Base-by-base conservation (phyloP, 129 eudicot species). In the Artemisia argyi region DNA sequence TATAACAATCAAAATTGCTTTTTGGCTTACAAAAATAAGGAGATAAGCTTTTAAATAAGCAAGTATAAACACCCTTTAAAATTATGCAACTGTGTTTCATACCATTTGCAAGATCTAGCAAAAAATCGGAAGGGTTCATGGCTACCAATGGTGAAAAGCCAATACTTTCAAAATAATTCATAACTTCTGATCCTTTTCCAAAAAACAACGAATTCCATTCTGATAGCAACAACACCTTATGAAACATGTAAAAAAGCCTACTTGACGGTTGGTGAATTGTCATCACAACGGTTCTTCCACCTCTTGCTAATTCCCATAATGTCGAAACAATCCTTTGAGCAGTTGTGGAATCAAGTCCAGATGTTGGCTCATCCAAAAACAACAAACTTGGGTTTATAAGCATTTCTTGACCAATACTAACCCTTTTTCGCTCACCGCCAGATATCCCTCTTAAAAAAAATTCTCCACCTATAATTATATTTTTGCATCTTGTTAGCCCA, bases 231-330 rank as follows among this genome's bases (percentile, higher is more conserved):
- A 92, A 56, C 20, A 92, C 92, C 79, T 92, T 89, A 68, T 89
- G 90, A 77, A 92, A 92, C 92, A 85, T 85, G 76, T 92, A 89
- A 68, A 85, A 92, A 22, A 92, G 74, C 74, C 89, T 82, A 61
- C 96, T 87, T 5, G 96, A 89, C 4, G 98, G 98, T 64, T 92
- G 98, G 56, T 92, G 98, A 58, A 87, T 92, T 2, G 98, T 92
- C 96, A 89, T 85, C 73, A 84, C 92, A 35, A 89, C 13, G 1
- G 96, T 92, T 65, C 95, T 80, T 18, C 96, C 98, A 0, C 96
- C 98, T 46, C 81, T 74, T 0, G 91, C 92, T 39, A 92, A 69
- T 19, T 87, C 95, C 90, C 81, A 77, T 11, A 92, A 50, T 0
- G 87, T 89, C 0, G 86, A 89, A 48, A 87, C 90, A 18, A 92